phyloP scores from a whole-genome alignment of 2,329 filamentous ascomycete species.

The Colletotrichum gloeosporioides region DNA sequence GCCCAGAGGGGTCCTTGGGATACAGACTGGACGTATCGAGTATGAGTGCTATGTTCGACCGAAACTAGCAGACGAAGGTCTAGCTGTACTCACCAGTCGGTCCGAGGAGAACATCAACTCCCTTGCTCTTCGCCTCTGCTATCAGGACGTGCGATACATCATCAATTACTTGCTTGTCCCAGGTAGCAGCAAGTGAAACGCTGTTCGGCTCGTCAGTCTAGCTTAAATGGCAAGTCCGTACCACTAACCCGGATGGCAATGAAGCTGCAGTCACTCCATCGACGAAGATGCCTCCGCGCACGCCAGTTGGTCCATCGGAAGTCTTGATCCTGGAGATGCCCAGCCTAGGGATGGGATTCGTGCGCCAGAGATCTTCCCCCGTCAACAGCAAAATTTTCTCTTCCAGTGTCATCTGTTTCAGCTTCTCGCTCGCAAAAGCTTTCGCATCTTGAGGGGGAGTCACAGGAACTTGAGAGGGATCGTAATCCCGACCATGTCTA shows the following conservation, averaged over 20 bases:
- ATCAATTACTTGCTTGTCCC: not conserved
- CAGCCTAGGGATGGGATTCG: not conserved
- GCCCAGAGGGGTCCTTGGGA: slow-evolving; percentile 56
- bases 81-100: not conserved
- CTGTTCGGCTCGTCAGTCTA: not conserved
- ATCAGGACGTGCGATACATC: not conserved
- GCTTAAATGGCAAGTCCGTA: not conserved
- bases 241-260: not conserved
- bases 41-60: not conserved
- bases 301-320: not conserved
- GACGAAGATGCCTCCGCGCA: not conserved
- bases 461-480: not conserved
- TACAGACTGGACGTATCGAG: not conserved
- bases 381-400: not conserved
- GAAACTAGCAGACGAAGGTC: no score
- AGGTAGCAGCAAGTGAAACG: not conserved
- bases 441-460: not conserved
- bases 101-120: not conserved
- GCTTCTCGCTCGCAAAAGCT: not conserved
- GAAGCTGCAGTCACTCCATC: not conserved
- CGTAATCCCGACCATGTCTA: not conserved
- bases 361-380: not conserved
- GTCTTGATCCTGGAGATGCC: not conserved
- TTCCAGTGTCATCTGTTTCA: not conserved
- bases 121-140: not conserved